These are phyloP conservation scores for Huiozyma naganishii DNA, from an alignment of 805 yeast genomes.

Conservation along the genomic window DNA sequence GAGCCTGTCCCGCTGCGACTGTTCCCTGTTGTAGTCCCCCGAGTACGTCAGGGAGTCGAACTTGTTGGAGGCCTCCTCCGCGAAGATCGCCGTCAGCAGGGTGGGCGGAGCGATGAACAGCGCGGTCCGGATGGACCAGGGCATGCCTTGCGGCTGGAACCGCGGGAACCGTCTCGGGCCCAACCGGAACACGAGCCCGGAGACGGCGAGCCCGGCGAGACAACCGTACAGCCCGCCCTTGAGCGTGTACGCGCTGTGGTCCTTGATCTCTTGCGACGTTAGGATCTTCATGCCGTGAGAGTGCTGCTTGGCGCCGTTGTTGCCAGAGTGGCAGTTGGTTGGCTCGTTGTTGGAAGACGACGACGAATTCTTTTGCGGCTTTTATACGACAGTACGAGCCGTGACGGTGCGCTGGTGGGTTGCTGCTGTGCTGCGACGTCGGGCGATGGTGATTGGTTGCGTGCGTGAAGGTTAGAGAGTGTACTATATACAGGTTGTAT, in stretches of 20 bases:
- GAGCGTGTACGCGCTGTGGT: slow-evolving; percentile 48
- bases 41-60: slow-evolving; percentile 57
- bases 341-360: background rate
- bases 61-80: slow-evolving; percentile 58
- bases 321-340: too few species aligned
- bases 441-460: too few species aligned
- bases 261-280: slow-evolving; percentile 53
- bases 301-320: background rate
- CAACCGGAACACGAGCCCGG: slow-evolving; percentile 42
- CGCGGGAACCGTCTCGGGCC: slow-evolving; percentile 40
- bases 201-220: slow-evolving; percentile 43
- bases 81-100: slow-evolving; percentile 47
- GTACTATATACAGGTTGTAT: too few species aligned
- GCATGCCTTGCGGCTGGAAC: slow-evolving; percentile 30
- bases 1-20: slow-evolving; percentile 22
- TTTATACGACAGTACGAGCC: too few species aligned
- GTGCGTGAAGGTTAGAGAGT: too few species aligned
- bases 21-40: slow-evolving; percentile 33
- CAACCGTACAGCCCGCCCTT: slow-evolving; percentile 55
- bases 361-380: too few species aligned
- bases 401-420: too few species aligned
- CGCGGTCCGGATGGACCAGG: slow-evolving; percentile 56
- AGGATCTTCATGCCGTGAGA: slow-evolving; percentile 47
- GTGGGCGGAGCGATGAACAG: slow-evolving; percentile 60
- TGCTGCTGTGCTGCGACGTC: too few species aligned